Base-by-base conservation (phyloP, 2,329 filamentous ascomycete genomes). In the Curvularia lunata region DNA sequence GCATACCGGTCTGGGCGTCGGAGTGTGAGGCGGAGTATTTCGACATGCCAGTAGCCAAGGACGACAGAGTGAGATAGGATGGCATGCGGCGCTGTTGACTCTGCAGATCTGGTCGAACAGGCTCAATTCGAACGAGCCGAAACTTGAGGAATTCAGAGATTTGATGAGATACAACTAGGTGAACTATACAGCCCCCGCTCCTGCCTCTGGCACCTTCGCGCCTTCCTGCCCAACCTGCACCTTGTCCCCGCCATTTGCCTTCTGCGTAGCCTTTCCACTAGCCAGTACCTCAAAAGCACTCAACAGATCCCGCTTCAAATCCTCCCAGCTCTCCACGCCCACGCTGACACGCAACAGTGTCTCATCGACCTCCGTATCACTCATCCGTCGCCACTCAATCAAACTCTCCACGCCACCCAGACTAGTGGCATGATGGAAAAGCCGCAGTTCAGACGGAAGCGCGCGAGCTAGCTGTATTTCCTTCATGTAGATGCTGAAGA, bases 341-440 rank as follows among this genome's bases (percentile, higher is more conserved):
- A 97, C 80, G 75, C 93, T 97, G 28, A 99, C 80, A 50, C 95
- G 81, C 76, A 97, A 71, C 74, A 98, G 76, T 56, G 85, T 82
- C 71, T 82, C 85, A 72, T 96, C 91, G 38, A 96, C 88, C 1
- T 75, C 82, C 3, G 78, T 69, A 81, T 99, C 95, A 58, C 88
- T 89, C 91, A 99, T 95, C 47, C 90, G 86, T 58, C 95, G 84
- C 95, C 95, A 99, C 84, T 99, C 95, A 67, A 99, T 93, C 80
- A 98, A 78, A 71, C 91, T 95, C 84, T 98, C 95, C 9, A 98
- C 92, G 4, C 95, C 94, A 2, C 95, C 95, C 27, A 98, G 78
- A 75, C 91, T 96, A 2, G 95, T 99, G 5, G 95, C 95, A 77
- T 99, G 95, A 68, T 97, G 91, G 81, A 98, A 98, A 43, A 97